Conservation (phyloP, 2,329 filamentous ascomycete genomes). For the Macrophomina phaseolina region DNA sequence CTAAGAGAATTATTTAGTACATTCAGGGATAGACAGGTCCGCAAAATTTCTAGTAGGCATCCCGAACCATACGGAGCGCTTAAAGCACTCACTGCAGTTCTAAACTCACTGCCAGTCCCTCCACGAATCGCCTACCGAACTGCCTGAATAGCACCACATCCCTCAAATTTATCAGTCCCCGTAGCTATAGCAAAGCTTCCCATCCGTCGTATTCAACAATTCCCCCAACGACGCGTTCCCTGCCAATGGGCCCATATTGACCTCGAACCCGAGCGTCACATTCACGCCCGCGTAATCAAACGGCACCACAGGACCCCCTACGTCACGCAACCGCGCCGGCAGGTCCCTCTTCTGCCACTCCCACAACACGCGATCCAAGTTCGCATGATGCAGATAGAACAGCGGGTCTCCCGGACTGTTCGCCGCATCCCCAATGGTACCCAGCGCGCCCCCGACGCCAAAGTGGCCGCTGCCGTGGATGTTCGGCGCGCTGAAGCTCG, state of each 20-base stretch:
- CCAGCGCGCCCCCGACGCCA: slow-evolving; percentile 40
- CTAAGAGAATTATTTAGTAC: too few species aligned
- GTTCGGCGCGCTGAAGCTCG: slow-evolving; percentile 37
- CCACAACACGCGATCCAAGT: slow-evolving; percentile 57
- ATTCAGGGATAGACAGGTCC: too few species aligned
- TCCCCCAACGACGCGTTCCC: slow-evolving; percentile 36
- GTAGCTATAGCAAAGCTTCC: slow-evolving; percentile 35
- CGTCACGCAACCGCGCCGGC: slow-evolving; percentile 38
- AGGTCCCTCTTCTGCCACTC: slow-evolving; percentile 57
- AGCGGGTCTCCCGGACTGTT: slow-evolving; percentile 46
- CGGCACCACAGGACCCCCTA: slow-evolving; percentile 43
- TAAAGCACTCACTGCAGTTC: too few species aligned
- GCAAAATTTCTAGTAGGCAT: too few species aligned
- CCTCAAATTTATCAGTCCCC: too few species aligned
- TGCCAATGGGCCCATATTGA: slow-evolving; percentile 40
- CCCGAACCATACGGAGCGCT: too few species aligned
- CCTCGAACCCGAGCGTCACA: slow-evolving; percentile 41
- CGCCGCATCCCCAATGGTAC: slow-evolving; percentile 40
- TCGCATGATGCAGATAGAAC: slow-evolving; percentile 50
- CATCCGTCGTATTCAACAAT: slow-evolving; percentile 37
- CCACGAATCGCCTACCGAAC: too few species aligned
- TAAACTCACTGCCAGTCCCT: too few species aligned
- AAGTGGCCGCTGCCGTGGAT: slow-evolving; percentile 46
- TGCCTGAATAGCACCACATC: too few species aligned
- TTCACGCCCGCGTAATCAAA: slow-evolving; percentile 36